Evolutionary conservation across 2,329 filamentous ascomycete species (phyloP).

Genomic region (Drechslerella stenobrocha): DNA sequence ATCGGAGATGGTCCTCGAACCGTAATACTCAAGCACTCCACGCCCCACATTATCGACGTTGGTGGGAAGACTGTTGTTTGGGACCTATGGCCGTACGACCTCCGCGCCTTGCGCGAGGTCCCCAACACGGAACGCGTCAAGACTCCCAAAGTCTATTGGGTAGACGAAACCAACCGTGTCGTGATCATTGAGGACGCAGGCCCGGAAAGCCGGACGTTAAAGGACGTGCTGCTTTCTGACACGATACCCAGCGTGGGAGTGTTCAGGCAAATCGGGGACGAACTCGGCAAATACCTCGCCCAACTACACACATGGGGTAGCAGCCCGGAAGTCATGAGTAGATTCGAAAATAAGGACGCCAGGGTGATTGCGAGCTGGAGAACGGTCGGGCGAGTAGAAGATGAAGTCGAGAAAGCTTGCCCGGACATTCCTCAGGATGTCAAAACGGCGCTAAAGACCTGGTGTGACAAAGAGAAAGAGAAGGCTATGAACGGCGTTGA

Average conservation of each 20-base stretch:
- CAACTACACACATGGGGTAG: constrained; percentile 25
- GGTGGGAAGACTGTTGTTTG: constrained; percentile 23
- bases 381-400: constrained; percentile 29
- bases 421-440: constrained; percentile 17
- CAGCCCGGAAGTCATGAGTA: constrained; percentile 11
- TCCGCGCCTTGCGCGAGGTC: constrained; percentile 18
- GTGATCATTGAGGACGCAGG: constrained; percentile 42
- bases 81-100: constrained; percentile 40
- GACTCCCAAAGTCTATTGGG: constrained; percentile 38
- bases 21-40: constrained; percentile 41
- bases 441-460: constrained; percentile 16
- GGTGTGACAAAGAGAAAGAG: constrained; percentile 24
- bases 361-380: constrained; percentile 43
- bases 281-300: constrained; percentile 30
- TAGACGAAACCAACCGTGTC: constrained; percentile 40
- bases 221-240: constrained; percentile 20
- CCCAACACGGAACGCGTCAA: constrained; percentile 32
- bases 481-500: constrained; percentile 19
- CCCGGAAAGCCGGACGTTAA: constrained; percentile 23
- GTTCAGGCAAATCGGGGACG: constrained; percentile 37
- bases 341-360: constrained; percentile 33
- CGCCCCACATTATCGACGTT: constrained; percentile 30
- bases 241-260: constrained; percentile 20
- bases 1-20: constrained; percentile 5
- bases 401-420: constrained; percentile 13